Conservation (phyloP, 345 rosid genomes). For the Euphorbia lathyris region DNA sequence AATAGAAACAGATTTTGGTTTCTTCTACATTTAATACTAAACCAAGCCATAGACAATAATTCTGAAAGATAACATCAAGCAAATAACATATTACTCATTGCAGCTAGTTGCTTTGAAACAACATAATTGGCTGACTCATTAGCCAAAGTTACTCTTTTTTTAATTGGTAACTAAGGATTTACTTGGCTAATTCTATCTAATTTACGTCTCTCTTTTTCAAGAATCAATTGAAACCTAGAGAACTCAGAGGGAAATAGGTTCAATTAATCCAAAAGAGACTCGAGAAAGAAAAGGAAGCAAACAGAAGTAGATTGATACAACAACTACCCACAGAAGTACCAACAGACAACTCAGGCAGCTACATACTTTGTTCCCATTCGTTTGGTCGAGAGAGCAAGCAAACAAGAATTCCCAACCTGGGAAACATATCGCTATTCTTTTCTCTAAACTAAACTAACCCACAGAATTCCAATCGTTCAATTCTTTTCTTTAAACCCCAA, state of each 20-base stretch:
- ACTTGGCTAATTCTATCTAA: background rate
- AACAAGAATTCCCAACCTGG: no score
- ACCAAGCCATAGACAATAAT: no score
- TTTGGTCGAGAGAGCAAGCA: no score
- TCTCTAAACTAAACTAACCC: no score
- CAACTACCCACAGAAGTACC: background rate
- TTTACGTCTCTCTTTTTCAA: background rate
- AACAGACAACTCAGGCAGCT: background rate
- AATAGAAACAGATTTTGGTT: background rate
- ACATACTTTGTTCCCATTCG: no score
- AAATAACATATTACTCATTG: background rate
- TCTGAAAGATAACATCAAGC: no score
- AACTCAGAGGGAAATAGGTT: background rate
- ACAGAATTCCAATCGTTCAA: no score
- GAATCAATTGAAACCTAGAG: background rate
- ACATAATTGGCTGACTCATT: background rate
- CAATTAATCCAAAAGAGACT: background rate
- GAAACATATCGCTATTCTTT: no score
- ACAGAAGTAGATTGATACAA: background rate
- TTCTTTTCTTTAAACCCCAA: no score
- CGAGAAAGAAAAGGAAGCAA: background rate
- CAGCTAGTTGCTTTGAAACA: background rate
- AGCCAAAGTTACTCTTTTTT: background rate
- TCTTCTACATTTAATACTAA: background rate
- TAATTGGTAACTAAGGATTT: background rate